Conservation (phyloP, 225 moss, liverwort and hornwort genomes). For the Marchantia polymorpha region DNA sequence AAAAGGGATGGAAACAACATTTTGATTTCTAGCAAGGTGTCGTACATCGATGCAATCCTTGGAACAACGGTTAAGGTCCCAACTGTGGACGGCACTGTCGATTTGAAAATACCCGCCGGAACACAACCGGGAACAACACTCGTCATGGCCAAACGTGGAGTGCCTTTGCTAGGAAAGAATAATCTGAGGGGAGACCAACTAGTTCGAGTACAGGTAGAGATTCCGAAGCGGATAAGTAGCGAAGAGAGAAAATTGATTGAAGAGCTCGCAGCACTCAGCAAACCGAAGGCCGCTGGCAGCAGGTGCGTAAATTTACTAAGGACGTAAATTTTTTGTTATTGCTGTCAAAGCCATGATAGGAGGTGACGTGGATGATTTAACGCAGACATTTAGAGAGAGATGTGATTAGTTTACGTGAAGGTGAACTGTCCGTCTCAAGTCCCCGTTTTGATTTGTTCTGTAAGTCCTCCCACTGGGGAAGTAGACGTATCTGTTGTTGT, state of each 20-base stretch:
- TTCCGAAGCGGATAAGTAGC: conserved; percentile 75
- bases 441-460: too few relatives aligned
- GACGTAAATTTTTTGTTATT: not conserved
- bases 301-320: conserved; percentile 27
- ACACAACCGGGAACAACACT: conserved; percentile 94
- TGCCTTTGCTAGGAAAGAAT: conserved; percentile 74
- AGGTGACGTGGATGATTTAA: too few relatives aligned
- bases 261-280: conserved; percentile 82
- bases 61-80: conserved; percentile 86
- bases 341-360: too few relatives aligned
- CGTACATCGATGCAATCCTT: conserved; percentile 86
- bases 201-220: conserved; percentile 85
- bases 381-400: too few relatives aligned
- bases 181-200: conserved; percentile 90
- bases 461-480: too few relatives aligned
- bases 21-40: conserved; percentile 64
- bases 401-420: too few relatives aligned
- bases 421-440: too few relatives aligned
- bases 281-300: conserved; percentile 70
- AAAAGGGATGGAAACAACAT: conserved; percentile 91
- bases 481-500: too few relatives aligned
- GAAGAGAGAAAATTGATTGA: conserved; percentile 88
- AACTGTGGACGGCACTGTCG: conserved; percentile 84
- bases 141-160: conserved; percentile 90
- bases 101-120: conserved; percentile 86